Conservation (phyloP, 31 red algal genomes). For the Odonthalia washingtoniensis region DNA sequence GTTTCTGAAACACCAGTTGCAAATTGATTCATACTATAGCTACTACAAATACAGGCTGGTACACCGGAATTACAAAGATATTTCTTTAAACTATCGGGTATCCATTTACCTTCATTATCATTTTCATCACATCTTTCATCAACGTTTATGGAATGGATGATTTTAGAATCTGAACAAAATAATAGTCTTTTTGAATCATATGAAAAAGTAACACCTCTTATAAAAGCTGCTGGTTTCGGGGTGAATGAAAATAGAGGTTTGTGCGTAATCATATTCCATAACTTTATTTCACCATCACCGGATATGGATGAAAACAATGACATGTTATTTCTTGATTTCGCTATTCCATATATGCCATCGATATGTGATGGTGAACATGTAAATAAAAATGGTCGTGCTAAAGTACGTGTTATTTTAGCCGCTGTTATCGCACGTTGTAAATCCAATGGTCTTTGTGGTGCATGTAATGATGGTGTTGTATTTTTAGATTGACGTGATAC, state of each 20-base stretch:
- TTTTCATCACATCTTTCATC: conserved; percentile 37
- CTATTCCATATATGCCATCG: conserved; percentile 91
- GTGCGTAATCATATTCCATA: conserved; percentile 89
- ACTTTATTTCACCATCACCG: conserved; percentile 93
- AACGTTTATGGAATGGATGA: conserved; percentile 55
- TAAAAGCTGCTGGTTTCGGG: conserved; percentile 63
- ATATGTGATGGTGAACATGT: conserved; percentile 82
- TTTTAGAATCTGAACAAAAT: conserved; percentile 65
- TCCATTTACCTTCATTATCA: conserved; percentile 4
- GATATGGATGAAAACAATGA: conserved; percentile 77
- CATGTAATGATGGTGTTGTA: conserved; percentile 68
- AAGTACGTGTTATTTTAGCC: conserved; percentile 86
- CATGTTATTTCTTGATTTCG: conserved; percentile 52
- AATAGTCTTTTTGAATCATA: conserved; percentile 64
- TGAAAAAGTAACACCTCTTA: conserved; percentile 79
- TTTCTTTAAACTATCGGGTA: conserved; percentile 39
- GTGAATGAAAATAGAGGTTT: conserved; percentile 48
- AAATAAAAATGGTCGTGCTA: conserved; percentile 93
- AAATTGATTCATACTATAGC: conserved; percentile 71
- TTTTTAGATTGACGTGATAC: conserved; percentile 73
- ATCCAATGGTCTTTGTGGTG: conserved; percentile 84
- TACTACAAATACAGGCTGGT: conserved; percentile 60
- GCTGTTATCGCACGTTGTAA: conserved; percentile 88
- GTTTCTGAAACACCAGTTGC: conserved; percentile 80
- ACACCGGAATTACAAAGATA: conserved; percentile 63